Evolutionary conservation across 495 filamentous ascomycete species (phyloP), one percentile per base, ranked within the genome.

Genomic region (Beverwykella pulmonaria): DNA sequence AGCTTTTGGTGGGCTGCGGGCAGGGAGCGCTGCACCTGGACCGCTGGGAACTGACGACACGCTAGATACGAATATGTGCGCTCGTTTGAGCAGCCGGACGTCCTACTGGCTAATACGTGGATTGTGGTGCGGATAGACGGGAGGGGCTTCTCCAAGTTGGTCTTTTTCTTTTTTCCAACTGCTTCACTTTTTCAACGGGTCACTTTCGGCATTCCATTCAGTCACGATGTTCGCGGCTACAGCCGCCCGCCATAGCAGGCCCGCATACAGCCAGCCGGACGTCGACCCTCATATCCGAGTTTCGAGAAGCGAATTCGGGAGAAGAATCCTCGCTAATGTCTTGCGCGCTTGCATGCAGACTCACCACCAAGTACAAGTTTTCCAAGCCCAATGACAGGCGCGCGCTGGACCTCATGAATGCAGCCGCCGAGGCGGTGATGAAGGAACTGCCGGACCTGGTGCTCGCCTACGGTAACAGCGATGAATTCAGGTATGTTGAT

Each of bases 331-430:
- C 66, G 39, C 30, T 67, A 29, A 49, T 54, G 9, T 36, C 14
- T 39, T 23, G 27, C 29, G 9, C 19, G 23, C n/a, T n/a, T 39
- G 30, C 50, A 26, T 36, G 22, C 47, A 94, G 88, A 72, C 86
- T 97, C 63, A 90, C 90, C 44, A 80, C 82, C 58, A 93, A 90
- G 69, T 92, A 98, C 78, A 79, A 75, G 5, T 98, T 96, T 72
- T 81, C 85, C 64, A 98, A 97, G 72, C 94, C 94, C 19, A 98
- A 97, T 79, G 94, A 98, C 75, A 82, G 82, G 54, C 84, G 88
- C 49, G 94, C 93, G 27, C 80, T 97, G 2, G 84, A 94, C 77
- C 86, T 98, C 68, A 97, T 97, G 94, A 98, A 98, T 73, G 90
- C 87, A 2, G 91, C 91, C 1, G 94, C 94, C 1, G 82, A 84